phyloP scores from a whole-genome alignment of 345 rosid species.

The Erucastrum elatum region DNA sequence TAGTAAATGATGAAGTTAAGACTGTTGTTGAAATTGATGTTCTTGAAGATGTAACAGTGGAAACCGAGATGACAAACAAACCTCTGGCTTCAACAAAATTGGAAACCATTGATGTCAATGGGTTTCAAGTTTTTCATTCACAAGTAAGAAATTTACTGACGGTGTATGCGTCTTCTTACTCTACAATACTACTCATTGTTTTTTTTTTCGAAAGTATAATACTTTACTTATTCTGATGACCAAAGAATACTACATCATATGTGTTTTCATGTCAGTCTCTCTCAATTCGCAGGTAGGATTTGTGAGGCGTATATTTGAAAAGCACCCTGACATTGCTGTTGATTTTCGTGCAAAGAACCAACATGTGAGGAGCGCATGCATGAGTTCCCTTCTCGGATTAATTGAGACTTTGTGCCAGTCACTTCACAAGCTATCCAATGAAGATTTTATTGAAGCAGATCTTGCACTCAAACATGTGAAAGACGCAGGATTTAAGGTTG shows the following conservation, averaged over 20 bases:
- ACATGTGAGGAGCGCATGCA: not conserved
- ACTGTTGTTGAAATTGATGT: not conserved
- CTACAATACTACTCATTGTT: no score
- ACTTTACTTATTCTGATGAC: not conserved
- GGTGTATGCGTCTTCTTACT: not conserved
- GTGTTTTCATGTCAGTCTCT: not conserved
- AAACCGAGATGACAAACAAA: not conserved
- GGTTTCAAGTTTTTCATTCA: not conserved
- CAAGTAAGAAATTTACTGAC: not conserved
- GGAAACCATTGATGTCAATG: not conserved
- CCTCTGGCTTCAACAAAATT: not conserved
- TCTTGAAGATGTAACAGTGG: not conserved
- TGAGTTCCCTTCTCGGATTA: constrained; percentile 1
- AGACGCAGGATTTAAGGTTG: constrained; percentile 2
- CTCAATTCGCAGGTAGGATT: not conserved
- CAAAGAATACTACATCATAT: not conserved
- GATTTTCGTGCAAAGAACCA: constrained; percentile 8
- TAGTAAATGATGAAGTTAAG: not conserved
- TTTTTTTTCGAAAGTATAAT: no score
- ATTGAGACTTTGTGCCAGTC: constrained; percentile 13
- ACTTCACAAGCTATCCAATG: not conserved
- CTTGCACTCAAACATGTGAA: constrained; percentile 1
- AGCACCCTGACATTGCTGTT: constrained; percentile 20
- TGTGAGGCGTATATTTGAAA: constrained; percentile 11
- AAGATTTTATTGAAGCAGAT: constrained; percentile 2